Conservation (phyloP, 345 rosid species). For the Conringia planisiliqua region DNA sequence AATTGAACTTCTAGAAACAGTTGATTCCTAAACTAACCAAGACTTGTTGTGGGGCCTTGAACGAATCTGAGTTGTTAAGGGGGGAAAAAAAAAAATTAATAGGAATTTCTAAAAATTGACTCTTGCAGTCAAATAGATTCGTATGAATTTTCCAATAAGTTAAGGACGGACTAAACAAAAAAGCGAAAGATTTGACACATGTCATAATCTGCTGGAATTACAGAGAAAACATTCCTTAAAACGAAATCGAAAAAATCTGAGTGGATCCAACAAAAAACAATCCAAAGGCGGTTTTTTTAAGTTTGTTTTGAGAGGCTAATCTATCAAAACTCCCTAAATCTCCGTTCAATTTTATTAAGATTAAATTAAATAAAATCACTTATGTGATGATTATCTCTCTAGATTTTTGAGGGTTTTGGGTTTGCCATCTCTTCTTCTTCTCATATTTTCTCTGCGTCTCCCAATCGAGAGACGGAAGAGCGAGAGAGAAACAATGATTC, state of each 20-base stretch:
- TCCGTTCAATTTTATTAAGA: background rate
- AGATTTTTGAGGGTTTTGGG: conserved; percentile 1
- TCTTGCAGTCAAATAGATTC: background rate
- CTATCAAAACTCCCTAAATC: background rate
- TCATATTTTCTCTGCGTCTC: background rate
- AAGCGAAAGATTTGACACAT: conserved; percentile 1
- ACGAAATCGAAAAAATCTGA: background rate
- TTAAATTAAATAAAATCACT: background rate
- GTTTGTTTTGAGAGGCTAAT: background rate
- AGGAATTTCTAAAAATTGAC: background rate
- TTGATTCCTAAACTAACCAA: background rate
- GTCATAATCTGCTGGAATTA: background rate
- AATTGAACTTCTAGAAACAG: background rate
- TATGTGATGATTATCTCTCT: conserved; percentile 17
- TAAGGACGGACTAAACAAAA: background rate
- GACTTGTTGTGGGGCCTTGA: background rate
- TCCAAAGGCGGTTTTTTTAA: background rate
- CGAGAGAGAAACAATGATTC: conserved; percentile 2
- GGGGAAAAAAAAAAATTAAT: background rate
- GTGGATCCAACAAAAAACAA: conserved; percentile 4
- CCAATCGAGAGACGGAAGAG: conserved; percentile 1
- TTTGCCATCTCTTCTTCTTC: background rate
- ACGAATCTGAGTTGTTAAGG: background rate
- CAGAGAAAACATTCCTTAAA: background rate
- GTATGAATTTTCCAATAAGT: background rate